Base-by-base conservation (phyloP, 1,139 yeast genomes). In the Hyphopichia buzzinii region DNA sequence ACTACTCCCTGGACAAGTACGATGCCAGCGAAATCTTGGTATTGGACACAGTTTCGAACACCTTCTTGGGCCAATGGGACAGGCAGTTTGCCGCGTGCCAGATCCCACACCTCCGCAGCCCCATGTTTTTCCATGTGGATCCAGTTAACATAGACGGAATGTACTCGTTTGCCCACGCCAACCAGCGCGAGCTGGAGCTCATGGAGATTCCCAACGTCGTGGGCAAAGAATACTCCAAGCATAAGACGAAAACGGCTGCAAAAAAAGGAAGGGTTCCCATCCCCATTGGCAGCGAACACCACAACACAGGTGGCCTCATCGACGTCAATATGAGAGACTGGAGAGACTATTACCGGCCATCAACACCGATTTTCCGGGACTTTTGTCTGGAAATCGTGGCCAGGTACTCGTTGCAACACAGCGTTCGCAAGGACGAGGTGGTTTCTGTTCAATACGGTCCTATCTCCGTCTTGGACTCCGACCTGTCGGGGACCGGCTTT, bases 111-210 rank as follows among this genome's bases (percentile, higher is more conserved):
- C 54, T 72, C n/a, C 45, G 77, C 17, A 67, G 74, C 1, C 77
- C 78, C 3, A 72, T 72, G 77, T 71, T 72, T 40, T 72, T 72
- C 48, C 78, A 72, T 41, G 67, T 71, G 0, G 77, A 72, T 40
- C 77, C 77, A 0, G 63, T 55, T 3, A 70, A 67, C 47, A 52
- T 72, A 17, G 77, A 72, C 46, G 74, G 69, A 0, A 45, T 72
- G 52, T 62, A 66, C 13, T 62, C 67, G n/a, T 72, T 49, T 55
- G 71, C 77, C 1, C 58, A 64, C 39, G 38, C 45, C 13, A 43
- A 52, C 25, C 55, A 54, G 12, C 46, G 74, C 17, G 64, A 69
- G 36, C 36, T 42, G 7, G 72, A 71, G 33, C 48, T 71, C 39
- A 63, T 55, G 57, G 74, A 71, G 41, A 70, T 72, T 31, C 57